Evolutionary conservation across 306 rosid genomes (phyloP), one percentile per base, ranked within the genome.

Genomic region (Trifolium fragiferum): DNA sequence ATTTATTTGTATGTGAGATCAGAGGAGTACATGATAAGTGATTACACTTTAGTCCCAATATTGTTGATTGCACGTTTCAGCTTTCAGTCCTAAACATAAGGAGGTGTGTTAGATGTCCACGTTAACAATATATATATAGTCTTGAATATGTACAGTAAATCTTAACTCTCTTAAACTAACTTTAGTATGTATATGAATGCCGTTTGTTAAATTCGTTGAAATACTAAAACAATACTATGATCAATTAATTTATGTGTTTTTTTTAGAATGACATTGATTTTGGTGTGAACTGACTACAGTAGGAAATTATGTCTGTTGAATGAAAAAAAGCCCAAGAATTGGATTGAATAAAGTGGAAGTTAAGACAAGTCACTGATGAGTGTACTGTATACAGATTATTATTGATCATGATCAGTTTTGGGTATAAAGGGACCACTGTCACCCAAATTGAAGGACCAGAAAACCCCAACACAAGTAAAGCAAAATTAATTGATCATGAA

Each of bases 341-440:
- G 43, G 38, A 68, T 69, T 15, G 72, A 78, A 70, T 82, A 64
- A 78, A 78, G 79, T 76, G 84, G 74, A 64, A 73, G 84, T 80
- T 80, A 73, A 80, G 84, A 84, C 82, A 73, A 71, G 77, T 76
- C 66, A 54, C 57, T 38, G 66, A 58, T 14, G 12, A 35, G 11
- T 25, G 8, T 30, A 49, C 47, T 67, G 59, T 43, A 60, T 53
- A 25, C 41, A 66, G 54, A 66, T 72, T 41, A 75, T 76, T 55
- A 72, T 71, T 77, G 70, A 71, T 71, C 51, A 81, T 71, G 70
- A 81, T 74, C 72, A 68, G 51, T 14, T 80, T 59, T 32, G 44
- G 75, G 12, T 60, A 32, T 58, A 71, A 51, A 59, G 81, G 86
- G 86, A 83, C 86, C 86, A 84, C 76, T 16, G 0, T n/a, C 43